These are phyloP conservation scores for Viola odorata DNA, from an alignment of 345 rosid species.

Conservation along the genomic window DNA sequence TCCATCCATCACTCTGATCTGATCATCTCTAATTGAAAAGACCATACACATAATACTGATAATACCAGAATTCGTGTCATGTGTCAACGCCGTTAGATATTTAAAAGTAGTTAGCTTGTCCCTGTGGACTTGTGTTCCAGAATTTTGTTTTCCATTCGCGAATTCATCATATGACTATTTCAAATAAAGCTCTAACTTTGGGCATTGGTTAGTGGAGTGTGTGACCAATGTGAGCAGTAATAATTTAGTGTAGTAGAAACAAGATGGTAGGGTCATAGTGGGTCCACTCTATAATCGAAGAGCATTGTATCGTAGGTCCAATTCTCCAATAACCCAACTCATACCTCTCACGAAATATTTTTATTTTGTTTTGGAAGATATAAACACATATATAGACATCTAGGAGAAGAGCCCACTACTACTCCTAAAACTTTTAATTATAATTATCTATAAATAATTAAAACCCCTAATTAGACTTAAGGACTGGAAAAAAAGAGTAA, in stretches of 20 bases:
- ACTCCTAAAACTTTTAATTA: constrained; percentile 14
- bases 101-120: constrained; percentile 29
- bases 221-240: neutral
- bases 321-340: constrained; percentile 4
- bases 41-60: constrained; percentile 7
- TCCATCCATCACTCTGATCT: no score
- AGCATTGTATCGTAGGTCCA: constrained; percentile 22
- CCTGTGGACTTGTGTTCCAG: constrained; percentile 26
- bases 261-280: no score
- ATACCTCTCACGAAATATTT: neutral
- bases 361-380: constrained; percentile 30
- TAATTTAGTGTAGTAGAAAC: no score
- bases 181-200: neutral
- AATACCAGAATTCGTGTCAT: constrained; percentile 25
- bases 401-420: constrained; percentile 26
- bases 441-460: constrained; percentile 41
- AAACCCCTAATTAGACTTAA: constrained; percentile 37
- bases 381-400: constrained; percentile 48
- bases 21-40: constrained; percentile 20
- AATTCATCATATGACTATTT: no score
- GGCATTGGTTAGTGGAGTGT: neutral
- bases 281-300: no score
- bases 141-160: no score
- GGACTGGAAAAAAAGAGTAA: constrained; percentile 19
- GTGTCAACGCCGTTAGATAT: constrained; percentile 44